A percentile compares a stretch with the other conserved stretches of the same genome.
These are phyloP conservation scores for Bacterosira constricta DNA, from an alignment of 108 stramenopile species.

Conservation along the genomic window DNA sequence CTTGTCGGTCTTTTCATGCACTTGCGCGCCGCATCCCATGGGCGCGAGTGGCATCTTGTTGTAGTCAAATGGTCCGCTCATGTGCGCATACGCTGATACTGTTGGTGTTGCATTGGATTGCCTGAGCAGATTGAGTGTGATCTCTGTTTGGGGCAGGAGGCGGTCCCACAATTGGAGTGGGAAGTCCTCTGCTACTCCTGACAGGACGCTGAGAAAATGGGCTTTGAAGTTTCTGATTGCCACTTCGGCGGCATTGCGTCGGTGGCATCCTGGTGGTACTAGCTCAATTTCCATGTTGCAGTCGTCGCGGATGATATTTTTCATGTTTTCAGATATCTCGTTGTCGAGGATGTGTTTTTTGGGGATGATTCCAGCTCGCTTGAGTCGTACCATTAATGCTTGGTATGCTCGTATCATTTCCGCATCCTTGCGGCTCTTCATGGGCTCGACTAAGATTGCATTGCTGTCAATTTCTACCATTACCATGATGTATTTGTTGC, in stretches of 20 bases:
- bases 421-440: conserved; percentile 23
- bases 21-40: conserved; percentile 37
- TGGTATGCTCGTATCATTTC: conserved; percentile 26
- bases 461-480: conserved; percentile 40
- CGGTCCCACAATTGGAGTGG: conserved; percentile 46
- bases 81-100: conserved; percentile 24
- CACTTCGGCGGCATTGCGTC: conserved; percentile 47
- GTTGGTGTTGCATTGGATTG: conserved; percentile 49
- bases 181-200: conserved; percentile 32
- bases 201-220: conserved; percentile 52
- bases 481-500: conserved; percentile 27
- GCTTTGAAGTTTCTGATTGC: conserved; percentile 60
- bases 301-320: conserved; percentile 3
- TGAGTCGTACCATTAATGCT: not conserved
- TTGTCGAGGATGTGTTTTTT: conserved; percentile 34
- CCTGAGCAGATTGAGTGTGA: conserved; percentile 50
- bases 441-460: conserved; percentile 27
- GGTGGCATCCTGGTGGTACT: conserved; percentile 45
- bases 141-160: conserved; percentile 45
- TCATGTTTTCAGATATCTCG: conserved; percentile 6
- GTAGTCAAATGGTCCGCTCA: conserved; percentile 40
- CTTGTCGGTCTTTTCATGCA: conserved; percentile 28
- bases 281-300: conserved; percentile 41
- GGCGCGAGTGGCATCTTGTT: conserved; percentile 58
- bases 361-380: conserved; percentile 6